A percentile compares a stretch with the other conserved stretches of the same genome.
Conservation (phyloP, 2,329 filamentous ascomycete species). For the Biscogniauxia marginata region DNA sequence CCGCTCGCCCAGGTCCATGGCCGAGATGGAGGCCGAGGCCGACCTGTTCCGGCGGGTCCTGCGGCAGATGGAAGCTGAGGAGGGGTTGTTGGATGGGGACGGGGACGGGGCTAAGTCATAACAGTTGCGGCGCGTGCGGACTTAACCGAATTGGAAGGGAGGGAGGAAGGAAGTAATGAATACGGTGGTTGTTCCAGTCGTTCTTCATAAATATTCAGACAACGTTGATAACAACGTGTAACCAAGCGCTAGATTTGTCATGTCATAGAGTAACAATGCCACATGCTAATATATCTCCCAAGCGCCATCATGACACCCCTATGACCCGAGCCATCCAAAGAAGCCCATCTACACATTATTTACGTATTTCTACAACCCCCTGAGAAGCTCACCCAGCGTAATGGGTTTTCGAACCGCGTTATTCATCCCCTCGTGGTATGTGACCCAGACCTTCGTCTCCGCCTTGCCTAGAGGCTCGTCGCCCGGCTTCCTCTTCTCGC, state of each 20-base stretch:
- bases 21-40: constrained; percentile 81
- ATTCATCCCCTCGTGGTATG: constrained; percentile 73
- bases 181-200: neutral
- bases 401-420: constrained; percentile 78
- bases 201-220: neutral
- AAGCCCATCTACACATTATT: neutral
- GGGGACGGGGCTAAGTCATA: neutral
- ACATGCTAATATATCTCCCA: neutral
- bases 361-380: constrained; percentile 44
- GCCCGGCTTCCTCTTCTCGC: constrained; percentile 26
- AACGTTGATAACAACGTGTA: neutral
- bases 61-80: constrained; percentile 39
- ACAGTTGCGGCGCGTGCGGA: too few relatives aligned
- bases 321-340: neutral
- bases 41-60: constrained; percentile 58
- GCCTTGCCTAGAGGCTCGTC: constrained; percentile 33
- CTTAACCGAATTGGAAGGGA: too few relatives aligned
- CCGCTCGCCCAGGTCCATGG: constrained; percentile 63
- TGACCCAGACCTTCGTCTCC: constrained; percentile 67
- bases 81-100: too few relatives aligned
- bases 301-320: too few relatives aligned
- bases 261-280: neutral
- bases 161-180: too few relatives aligned
- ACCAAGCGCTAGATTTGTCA: neutral
- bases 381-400: constrained; percentile 66